These are phyloP conservation scores for Immersiporthe knoxdaviesiana DNA, from an alignment of 2,329 filamentous ascomycete genomes.

Conservation along the genomic window DNA sequence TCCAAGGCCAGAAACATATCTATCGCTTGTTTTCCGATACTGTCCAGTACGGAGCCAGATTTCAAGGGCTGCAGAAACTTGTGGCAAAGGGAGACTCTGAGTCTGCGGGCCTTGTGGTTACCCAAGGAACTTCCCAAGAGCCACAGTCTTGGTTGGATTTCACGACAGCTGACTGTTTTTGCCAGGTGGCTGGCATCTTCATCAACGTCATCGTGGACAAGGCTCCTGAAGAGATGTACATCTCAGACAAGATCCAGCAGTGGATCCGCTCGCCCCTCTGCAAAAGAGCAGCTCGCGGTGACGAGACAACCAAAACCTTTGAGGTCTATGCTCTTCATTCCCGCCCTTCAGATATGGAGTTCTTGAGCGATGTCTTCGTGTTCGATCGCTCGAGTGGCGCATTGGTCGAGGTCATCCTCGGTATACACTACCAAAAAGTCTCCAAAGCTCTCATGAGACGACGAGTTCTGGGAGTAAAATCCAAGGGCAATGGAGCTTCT, in stretches of 20 bases:
- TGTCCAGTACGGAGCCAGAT: conserved; percentile 31
- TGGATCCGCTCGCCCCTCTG: not conserved
- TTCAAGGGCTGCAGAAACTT: conserved; percentile 34
- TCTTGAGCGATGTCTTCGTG: conserved; percentile 41
- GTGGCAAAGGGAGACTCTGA: conserved; percentile 21
- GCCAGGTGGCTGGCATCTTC: conserved; percentile 43
- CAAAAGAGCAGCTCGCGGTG: too few species aligned
- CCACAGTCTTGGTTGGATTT: conserved; percentile 37
- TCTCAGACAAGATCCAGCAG: not conserved
- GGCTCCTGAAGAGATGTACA: conserved; percentile 7
- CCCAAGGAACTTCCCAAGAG: not conserved
- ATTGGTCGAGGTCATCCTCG: conserved; percentile 41
- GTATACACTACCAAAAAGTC: conserved; percentile 39
- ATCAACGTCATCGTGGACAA: conserved; percentile 40
- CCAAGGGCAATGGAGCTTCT: too few species aligned
- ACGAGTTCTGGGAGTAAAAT: not conserved
- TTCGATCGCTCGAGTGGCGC: conserved; percentile 38
- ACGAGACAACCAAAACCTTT: not conserved
- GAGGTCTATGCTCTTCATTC: conserved; percentile 4
- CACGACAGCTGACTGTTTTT: conserved; percentile 37
- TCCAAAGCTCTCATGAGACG: conserved; percentile 36
- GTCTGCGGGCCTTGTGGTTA: conserved; percentile 34
- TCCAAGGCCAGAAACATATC: conserved; percentile 41
- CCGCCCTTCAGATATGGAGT: conserved; percentile 23
- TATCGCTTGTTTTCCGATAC: conserved; percentile 40